Conservation (phyloP, 805 yeast species). For the Yarrowia yakushimensis region DNA sequence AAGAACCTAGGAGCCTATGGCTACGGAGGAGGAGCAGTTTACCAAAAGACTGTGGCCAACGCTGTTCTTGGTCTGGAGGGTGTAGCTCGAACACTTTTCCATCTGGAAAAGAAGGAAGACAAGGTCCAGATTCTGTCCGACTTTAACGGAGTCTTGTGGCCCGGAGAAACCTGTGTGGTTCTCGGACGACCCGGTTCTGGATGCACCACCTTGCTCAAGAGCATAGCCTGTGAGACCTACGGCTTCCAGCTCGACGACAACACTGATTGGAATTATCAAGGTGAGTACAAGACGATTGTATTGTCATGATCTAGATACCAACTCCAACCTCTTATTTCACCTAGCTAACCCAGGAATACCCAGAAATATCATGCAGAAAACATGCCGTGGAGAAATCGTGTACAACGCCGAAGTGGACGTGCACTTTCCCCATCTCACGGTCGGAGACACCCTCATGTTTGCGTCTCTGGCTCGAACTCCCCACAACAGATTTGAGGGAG, state of each 20-base stretch:
- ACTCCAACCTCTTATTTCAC: background rate
- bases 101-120: slow-evolving; percentile 40
- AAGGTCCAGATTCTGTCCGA: slow-evolving; percentile 42
- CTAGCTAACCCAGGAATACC: slow-evolving; percentile 36
- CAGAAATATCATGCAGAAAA: slow-evolving; percentile 47
- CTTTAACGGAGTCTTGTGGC: slow-evolving; percentile 53
- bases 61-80: slow-evolving; percentile 32
- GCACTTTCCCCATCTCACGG: slow-evolving; percentile 67
- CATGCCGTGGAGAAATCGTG: slow-evolving; percentile 67
- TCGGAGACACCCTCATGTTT: slow-evolving; percentile 60
- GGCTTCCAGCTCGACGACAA: slow-evolving; percentile 50
- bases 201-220: slow-evolving; percentile 58
- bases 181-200: slow-evolving; percentile 80
- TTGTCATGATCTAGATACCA: too few species aligned
- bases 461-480: slow-evolving; percentile 62
- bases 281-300: background rate
- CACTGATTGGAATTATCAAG: slow-evolving; percentile 45
- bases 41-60: slow-evolving; percentile 59
- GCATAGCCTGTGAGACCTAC: slow-evolving; percentile 53
- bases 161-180: slow-evolving; percentile 70
- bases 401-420: slow-evolving; percentile 66
- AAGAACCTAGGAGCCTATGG: slow-evolving; percentile 61
- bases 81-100: slow-evolving; percentile 25
- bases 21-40: slow-evolving; percentile 59
- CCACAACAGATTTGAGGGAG: slow-evolving; percentile 54